A percentile compares a stretch with the other conserved stretches of the same genome.
Evolutionary conservation across 129 eudicot genomes (phyloP).

Genomic region (Flaveria bidentis): DNA sequence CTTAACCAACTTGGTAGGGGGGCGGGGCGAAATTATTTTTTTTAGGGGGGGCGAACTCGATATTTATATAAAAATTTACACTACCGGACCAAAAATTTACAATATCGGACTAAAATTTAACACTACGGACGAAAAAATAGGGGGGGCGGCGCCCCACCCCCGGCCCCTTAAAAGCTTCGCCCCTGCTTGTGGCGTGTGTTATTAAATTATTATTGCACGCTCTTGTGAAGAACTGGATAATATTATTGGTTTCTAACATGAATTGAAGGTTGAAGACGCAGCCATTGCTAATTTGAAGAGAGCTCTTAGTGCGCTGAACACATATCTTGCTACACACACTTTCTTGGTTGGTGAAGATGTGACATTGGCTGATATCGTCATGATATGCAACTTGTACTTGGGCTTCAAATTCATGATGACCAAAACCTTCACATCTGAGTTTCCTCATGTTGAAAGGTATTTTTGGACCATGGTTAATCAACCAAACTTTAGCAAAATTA

Average conservation of each 20-base stretch:
- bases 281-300: constrained; percentile 57
- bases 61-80: too few species aligned
- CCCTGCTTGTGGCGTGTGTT: background rate
- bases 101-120: too few species aligned
- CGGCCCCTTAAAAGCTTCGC: too few species aligned
- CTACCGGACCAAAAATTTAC: too few species aligned
- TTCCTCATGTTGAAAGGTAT: constrained; percentile 18
- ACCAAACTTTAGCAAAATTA: constrained; percentile 13
- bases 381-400: constrained; percentile 49
- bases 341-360: constrained; percentile 53
- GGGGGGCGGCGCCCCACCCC: too few species aligned
- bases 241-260: background rate
- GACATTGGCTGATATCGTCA: constrained; percentile 59
- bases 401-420: constrained; percentile 42
- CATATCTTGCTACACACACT: constrained; percentile 49
- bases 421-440: constrained; percentile 17
- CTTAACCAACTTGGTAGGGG: too few species aligned
- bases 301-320: constrained; percentile 43
- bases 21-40: too few species aligned
- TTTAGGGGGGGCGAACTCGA: too few species aligned
- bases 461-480: constrained; percentile 26
- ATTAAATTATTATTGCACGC: background rate
- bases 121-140: too few species aligned
- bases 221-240: background rate
- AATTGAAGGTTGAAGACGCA: constrained; percentile 62